Conservation (phyloP, 1,284 basidiomycete genomes). For the Leccinum pachyderme region DNA sequence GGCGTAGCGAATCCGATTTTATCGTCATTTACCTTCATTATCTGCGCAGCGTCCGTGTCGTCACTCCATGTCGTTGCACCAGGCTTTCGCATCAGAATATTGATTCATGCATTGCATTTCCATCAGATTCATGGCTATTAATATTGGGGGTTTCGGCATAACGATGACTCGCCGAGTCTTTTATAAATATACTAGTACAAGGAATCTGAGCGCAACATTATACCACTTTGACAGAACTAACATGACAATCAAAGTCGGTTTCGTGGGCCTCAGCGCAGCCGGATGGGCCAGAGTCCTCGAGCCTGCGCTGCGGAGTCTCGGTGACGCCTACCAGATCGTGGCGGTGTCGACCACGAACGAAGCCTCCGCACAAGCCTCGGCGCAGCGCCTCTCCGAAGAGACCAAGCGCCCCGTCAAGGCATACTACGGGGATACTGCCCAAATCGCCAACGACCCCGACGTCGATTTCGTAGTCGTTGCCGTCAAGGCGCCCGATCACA, state of each 20-base stretch:
- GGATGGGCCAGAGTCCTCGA: constrained; percentile 14
- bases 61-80: not conserved
- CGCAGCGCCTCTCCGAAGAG: constrained; percentile 9
- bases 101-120: not conserved
- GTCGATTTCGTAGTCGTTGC: constrained; percentile 15
- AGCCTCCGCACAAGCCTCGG: constrained; percentile 10
- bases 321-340: constrained; percentile 15
- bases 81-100: not conserved
- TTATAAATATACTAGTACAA: not conserved
- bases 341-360: constrained; percentile 18
- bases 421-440: constrained; percentile 14
- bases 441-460: constrained; percentile 17
- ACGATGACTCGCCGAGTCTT: not conserved
- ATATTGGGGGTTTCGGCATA: not conserved
- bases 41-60: too few relatives aligned
- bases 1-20: too few relatives aligned
- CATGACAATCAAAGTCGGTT: constrained; percentile 13
- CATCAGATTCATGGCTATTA: not conserved
- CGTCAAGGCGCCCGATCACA: constrained; percentile 15
- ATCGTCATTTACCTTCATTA: too few relatives aligned
- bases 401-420: constrained; percentile 12
- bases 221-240: not conserved
- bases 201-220: not conserved
- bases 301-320: constrained; percentile 9
- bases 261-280: constrained; percentile 12